Evolutionary conservation across 768 basidiomycete species (phyloP), one percentile per base, ranked within the genome.

Genomic region (Trichaptum fuscoviolaceum): DNA sequence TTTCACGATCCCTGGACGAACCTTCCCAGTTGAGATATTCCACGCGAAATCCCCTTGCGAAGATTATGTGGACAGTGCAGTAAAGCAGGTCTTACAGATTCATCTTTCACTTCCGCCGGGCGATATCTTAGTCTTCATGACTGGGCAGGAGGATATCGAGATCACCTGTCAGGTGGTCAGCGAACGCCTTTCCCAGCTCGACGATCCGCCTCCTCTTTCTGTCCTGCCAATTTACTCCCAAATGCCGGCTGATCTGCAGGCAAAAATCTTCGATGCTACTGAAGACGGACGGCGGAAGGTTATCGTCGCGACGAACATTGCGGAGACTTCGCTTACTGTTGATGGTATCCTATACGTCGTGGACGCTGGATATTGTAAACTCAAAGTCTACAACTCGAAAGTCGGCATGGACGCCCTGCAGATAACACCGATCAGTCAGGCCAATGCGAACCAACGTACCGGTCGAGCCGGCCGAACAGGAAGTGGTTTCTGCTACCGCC

Each of bases 351-450:
- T 97, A 42, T 99, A 90, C 70, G 97, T 99, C 27, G 93, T 99
- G 1, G 97, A 99, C 75, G 88, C 93, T 0, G 97, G 97, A 0
- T 99, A 95, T 76, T 97, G 93, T 25, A 99, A 99, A 77, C 81
- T 99, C 69, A 98, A 98, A 77, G 96, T 99, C 24, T 99, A 99
- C 81, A 99, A 99, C 74, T 96, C 97, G 18, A 95, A 95, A 76
- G 95, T 99, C 67, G 97, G 97, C 68, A 99, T 99, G 97, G 97
- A 99, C 73, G 95, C 97, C 2, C 81, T 99, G 63, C 97, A 99
- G 75, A 99, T 99, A 70, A 99, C 97, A 6, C 97, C 97, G 1
- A 95, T 99, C 80, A 96, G 95, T 77, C 96, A 99, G 74, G 97
- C 97, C 18, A 99, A 99, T 77, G 95, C 95, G 65, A 95, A 91